Percentiles rank a stretch among this genome's conserved stretches.
These are phyloP conservation scores for Chlamydomonas sphaeroides DNA, from an alignment of 139 green algal genomes.

Conservation along the genomic window DNA sequence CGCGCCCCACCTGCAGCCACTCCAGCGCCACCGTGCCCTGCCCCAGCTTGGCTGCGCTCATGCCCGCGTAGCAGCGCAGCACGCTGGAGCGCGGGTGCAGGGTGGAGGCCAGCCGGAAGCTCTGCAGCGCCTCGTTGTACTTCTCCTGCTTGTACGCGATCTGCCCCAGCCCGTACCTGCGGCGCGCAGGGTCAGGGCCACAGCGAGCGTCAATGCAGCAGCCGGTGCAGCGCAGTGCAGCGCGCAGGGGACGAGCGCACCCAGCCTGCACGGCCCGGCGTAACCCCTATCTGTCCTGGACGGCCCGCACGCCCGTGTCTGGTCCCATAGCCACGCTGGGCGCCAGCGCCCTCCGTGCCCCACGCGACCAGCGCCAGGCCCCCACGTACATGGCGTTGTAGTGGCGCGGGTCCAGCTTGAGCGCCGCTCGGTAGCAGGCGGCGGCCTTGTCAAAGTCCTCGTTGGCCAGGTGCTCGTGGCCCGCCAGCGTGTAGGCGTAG, in stretches of 20 bases:
- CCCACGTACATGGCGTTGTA: conserved; percentile 89
- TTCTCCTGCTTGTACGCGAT: conserved; percentile 95
- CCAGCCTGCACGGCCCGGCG: no score
- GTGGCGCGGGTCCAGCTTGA: conserved; percentile 88
- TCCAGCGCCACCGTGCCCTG: conserved; percentile 75
- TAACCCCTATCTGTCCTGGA: no score
- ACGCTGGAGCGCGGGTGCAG: conserved; percentile 89
- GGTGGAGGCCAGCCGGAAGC: conserved; percentile 80
- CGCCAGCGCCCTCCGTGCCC: not conserved
- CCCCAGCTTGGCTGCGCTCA: conserved; percentile 82
- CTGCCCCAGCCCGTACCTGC: conserved; percentile 93
- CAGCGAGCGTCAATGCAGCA: no score
- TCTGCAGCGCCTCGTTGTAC: conserved; percentile 86
- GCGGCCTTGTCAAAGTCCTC: conserved; percentile 92
- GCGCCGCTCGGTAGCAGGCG: conserved; percentile 85
- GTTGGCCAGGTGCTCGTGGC: conserved; percentile 93
- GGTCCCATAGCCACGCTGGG: no score
- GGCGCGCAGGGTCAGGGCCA: no score
- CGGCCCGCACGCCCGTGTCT: no score
- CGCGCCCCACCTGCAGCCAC: conserved; percentile 60
- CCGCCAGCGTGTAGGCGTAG: conserved; percentile 92
- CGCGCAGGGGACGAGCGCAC: no score
- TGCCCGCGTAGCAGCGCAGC: conserved; percentile 92
- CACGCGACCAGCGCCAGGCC: no score
- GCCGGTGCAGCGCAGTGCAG: no score